Base-by-base conservation (phyloP, 371 early-diverging fungal genomes). In the Circinella umbellata region DNA sequence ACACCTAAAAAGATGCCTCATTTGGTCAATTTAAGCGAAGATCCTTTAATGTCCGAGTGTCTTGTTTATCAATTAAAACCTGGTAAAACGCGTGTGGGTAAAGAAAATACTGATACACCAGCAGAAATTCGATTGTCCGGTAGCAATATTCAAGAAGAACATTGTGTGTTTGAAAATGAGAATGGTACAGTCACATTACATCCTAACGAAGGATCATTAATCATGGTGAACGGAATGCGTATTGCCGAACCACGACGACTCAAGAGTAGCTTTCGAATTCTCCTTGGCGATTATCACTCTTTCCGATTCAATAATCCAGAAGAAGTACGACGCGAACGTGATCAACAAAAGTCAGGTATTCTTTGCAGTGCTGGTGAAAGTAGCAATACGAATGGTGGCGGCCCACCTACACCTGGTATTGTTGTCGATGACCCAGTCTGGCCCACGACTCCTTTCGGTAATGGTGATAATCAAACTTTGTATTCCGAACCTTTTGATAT, bases 41-140 rank as follows among this genome's bases (percentile, higher is more conserved):
- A 97, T 76, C 95, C 96, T 17, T 87, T 93, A 57, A 92, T 94
- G 93, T 91, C 93, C 10, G 94, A 97, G 75, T 95, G 95, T 64
- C 78, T 97, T 14, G 90, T 97, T 54, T 95, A 95, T 76, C 91
- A 92, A 65, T 83, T 97, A 64, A 93, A 93, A 61, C 89, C 88
- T 4, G 96, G 96, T 5, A 74, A 76, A 9, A 95, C 95, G 0
- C 75, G 79, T 0, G 93, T 95, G 3, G 97, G 96, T 20, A 74
- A 83, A 35, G 74, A 84, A 35, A 89, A 85, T 37, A 69, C 60
- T 1, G 75, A 71, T 0, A 7, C 49, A 55, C 11, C 69, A 46
- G 88, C 89, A 3, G 93, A 94, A 51, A 95, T 95, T 63, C 80
- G 87, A 38, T 76, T 95, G 5, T 90, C 90, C 42, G 93, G 93